A percentile compares a stretch with the other conserved stretches of the same genome.
These are phyloP conservation scores for Pseudopithomyces maydicus DNA, from an alignment of 2,329 filamentous ascomycete species.

Conservation along the genomic window DNA sequence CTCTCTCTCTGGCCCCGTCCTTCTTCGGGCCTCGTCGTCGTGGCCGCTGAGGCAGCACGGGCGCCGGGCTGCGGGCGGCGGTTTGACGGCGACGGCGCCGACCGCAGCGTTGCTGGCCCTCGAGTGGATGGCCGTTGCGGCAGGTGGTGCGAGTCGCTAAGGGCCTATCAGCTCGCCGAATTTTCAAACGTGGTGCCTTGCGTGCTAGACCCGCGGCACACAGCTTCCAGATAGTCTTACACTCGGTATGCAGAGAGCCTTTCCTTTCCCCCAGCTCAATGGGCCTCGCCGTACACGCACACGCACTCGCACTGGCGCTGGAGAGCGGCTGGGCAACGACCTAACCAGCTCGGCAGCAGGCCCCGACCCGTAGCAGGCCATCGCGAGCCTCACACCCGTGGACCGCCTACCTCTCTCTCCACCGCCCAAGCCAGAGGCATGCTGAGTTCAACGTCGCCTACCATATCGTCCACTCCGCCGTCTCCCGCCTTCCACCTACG, in stretches of 20 bases:
- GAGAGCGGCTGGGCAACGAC: neutral
- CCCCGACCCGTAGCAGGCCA: neutral
- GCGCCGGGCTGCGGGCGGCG: too few species aligned
- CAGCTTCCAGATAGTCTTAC: neutral
- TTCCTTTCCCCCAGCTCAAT: neutral
- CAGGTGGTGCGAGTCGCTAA: too few species aligned
- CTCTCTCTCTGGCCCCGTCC: neutral
- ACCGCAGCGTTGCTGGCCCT: too few species aligned
- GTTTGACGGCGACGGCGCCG: neutral
- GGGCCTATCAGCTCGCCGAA: too few species aligned
- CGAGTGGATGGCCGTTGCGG: too few species aligned
- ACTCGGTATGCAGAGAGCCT: neutral
- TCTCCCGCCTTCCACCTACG: conserved; percentile 43
- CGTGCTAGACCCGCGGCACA: too few species aligned
- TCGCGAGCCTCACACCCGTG: neutral
- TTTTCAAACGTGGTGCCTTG: too few species aligned
- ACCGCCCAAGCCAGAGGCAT: conserved; percentile 16
- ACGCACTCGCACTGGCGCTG: neutral
- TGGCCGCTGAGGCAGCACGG: too few species aligned
- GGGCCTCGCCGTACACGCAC: neutral
- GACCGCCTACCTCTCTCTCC: neutral
- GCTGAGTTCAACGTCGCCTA: conserved; percentile 44
- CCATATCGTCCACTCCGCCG: conserved; percentile 39
- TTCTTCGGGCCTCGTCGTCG: too few species aligned
- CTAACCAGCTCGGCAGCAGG: neutral